Evolutionary conservation across 1,284 basidiomycete genomes (phyloP).

Genomic region (Heterobasidion occidentale): DNA sequence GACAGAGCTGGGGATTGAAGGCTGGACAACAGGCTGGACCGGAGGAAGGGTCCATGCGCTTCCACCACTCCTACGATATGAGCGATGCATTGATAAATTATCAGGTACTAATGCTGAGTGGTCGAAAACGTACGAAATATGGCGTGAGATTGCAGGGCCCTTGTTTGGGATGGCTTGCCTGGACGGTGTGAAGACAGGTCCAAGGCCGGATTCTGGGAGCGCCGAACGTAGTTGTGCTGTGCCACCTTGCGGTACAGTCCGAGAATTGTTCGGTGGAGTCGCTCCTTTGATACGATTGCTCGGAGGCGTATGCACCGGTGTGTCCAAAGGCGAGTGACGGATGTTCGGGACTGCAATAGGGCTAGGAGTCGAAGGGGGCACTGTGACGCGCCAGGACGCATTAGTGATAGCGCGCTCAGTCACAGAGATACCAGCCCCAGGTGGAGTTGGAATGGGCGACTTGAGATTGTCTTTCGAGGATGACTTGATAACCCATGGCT

Average conservation of each 20-base stretch:
- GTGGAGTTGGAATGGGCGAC: not conserved
- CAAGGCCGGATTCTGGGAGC: constrained; percentile 29
- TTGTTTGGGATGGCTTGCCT: constrained; percentile 29
- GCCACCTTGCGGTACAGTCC: not conserved
- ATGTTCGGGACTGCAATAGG: too few relatives aligned
- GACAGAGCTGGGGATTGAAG: constrained; percentile 26
- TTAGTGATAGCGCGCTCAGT: not conserved
- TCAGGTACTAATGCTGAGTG: not conserved
- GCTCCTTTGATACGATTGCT: not conserved
- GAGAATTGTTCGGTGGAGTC: not conserved
- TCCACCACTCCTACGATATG: constrained; percentile 26
- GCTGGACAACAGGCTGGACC: constrained; percentile 32
- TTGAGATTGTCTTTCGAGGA: constrained; percentile 5
- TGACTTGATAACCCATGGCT: constrained; percentile 1
- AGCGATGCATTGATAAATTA: not conserved
- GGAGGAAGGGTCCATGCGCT: constrained; percentile 51
- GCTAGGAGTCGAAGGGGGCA: not conserved
- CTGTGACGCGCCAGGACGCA: not conserved
- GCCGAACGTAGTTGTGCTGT: constrained; percentile 8
- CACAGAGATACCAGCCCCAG: not conserved
- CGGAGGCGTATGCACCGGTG: constrained; percentile 2
- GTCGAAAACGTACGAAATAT: constrained; percentile 37
- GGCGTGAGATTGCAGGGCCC: constrained; percentile 26
- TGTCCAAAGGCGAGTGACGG: not conserved
- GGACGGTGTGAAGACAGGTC: constrained; percentile 53